Percentiles rank a stretch among this genome's conserved stretches.
Conservation (phyloP, 768 basidiomycete species). For the Russula brevipes region DNA sequence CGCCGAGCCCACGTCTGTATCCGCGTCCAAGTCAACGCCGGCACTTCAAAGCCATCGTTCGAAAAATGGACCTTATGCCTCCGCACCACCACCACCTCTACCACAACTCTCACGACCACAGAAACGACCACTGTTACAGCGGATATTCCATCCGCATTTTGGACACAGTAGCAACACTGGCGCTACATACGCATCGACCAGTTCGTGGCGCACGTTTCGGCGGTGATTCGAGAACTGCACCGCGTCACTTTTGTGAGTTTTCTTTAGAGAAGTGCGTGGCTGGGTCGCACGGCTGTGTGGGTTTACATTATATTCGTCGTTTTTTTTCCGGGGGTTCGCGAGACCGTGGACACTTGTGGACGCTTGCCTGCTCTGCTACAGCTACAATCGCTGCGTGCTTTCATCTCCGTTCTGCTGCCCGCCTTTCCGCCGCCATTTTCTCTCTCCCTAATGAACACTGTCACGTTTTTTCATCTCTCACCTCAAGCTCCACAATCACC, state of each 20-base stretch:
- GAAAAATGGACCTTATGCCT: neutral
- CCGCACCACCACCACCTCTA: neutral
- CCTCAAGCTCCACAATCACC: constrained; percentile 3
- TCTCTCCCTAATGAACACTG: constrained; percentile 3
- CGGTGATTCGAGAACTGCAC: neutral
- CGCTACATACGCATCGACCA: neutral
- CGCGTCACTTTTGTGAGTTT: neutral
- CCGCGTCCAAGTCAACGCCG: constrained; percentile 17
- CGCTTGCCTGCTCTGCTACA: constrained; percentile 7
- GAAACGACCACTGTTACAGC: constrained; percentile 24
- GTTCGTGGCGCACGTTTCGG: constrained; percentile 8
- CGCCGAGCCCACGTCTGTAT: constrained; percentile 14
- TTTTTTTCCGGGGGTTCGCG: constrained; percentile 1
- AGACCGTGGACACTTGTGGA: constrained; percentile 7
- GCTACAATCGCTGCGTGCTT: constrained; percentile 2
- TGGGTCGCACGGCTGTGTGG: neutral
- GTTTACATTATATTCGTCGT: constrained; percentile 12
- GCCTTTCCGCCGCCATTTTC: neutral
- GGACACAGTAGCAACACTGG: neutral
- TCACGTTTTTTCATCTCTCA: constrained; percentile 5
- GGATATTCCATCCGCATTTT: constrained; percentile 23
- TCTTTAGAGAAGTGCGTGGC: neutral
- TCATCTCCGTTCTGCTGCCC: constrained; percentile 18
- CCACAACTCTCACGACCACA: constrained; percentile 11
- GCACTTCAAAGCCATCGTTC: constrained; percentile 13